Evolutionary conservation across 2,329 filamentous ascomycete genomes (phyloP), one percentile per base, ranked within the genome.

Genomic region (Helotiales sp.): DNA sequence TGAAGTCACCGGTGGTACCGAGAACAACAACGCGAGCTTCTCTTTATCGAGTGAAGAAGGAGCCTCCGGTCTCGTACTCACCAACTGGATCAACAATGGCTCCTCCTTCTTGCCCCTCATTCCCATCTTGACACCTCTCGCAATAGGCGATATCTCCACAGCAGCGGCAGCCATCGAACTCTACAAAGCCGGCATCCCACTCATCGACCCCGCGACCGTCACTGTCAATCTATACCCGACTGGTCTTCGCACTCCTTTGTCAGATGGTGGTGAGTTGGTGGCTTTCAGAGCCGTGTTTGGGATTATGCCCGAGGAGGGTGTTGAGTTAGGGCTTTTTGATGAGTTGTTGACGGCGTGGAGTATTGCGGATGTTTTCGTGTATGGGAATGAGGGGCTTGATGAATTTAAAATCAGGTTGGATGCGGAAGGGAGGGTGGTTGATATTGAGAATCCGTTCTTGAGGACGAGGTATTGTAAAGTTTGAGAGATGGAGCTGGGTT

Each of bases 321-420:
- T n/a, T 11, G 52, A 55, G 17, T 2, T 17, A 15, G 22, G 32
- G 32, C 52, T 15, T 2, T 32, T 55, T 10, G 13, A 26, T 4
- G 26, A 55, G 11, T 2, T 11, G 26, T 8, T 32, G 52, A 5
- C 13, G 13, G 22, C 52, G n/a, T 55, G 52, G 52, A 32, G 26
- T 30, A 37, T 55, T 32, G 52, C 52, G 6, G 52, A 55, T 55
- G 52, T 22, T n/a, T 30, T 55, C n/a, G 26, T 55, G 15, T 55
- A 55, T n/a, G 52, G 52, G 26, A 37, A 22, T 30, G 1, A 7
- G n/a, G 52, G 52, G 2, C 28, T 37, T 32, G 52, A 55, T 28
- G 52, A 55, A 6, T 55, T 55, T 32, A 8, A 32, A n/a, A 13
- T 55, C 24, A 37, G 10, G 52, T 2, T 55, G 26, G 32, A 55